These are phyloP conservation scores for Hygrocybe punicea DNA, from an alignment of 768 basidiomycete species.

Conservation along the genomic window DNA sequence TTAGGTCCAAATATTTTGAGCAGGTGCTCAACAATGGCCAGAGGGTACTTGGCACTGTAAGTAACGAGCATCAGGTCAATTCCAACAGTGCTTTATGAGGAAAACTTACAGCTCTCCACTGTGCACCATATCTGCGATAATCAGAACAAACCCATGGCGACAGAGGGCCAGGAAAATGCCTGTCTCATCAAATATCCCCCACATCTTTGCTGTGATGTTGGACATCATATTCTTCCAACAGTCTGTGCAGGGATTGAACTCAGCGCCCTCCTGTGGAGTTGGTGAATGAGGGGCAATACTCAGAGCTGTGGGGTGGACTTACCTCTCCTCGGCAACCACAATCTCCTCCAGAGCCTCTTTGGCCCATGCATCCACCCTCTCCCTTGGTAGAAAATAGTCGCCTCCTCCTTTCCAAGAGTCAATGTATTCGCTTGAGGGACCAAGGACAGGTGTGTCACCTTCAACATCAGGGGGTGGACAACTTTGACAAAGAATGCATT, in stretches of 20 bases:
- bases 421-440: not conserved
- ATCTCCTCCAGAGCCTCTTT: too few species aligned
- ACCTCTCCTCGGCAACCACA: too few species aligned
- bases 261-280: too few species aligned
- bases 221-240: conserved; percentile 22
- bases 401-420: not conserved
- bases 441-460: not conserved
- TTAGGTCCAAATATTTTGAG: conserved; percentile 13
- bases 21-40: conserved; percentile 16
- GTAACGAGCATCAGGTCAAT: not conserved
- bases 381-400: too few species aligned
- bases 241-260: conserved; percentile 15
- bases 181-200: conserved; percentile 29
- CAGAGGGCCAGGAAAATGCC: conserved; percentile 27
- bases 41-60: conserved; percentile 20
- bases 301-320: too few species aligned
- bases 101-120: conserved; percentile 28
- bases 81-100: not conserved
- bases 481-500: not conserved
- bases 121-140: conserved; percentile 22
- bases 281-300: too few species aligned
- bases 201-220: conserved; percentile 17
- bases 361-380: too few species aligned
- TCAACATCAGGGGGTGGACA: not conserved
- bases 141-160: conserved; percentile 16